Percentiles rank a stretch among this genome's conserved stretches.
Evolutionary conservation across 2,329 filamentous ascomycete genomes (phyloP).

Genomic region (Cryphonectria radicalis): DNA sequence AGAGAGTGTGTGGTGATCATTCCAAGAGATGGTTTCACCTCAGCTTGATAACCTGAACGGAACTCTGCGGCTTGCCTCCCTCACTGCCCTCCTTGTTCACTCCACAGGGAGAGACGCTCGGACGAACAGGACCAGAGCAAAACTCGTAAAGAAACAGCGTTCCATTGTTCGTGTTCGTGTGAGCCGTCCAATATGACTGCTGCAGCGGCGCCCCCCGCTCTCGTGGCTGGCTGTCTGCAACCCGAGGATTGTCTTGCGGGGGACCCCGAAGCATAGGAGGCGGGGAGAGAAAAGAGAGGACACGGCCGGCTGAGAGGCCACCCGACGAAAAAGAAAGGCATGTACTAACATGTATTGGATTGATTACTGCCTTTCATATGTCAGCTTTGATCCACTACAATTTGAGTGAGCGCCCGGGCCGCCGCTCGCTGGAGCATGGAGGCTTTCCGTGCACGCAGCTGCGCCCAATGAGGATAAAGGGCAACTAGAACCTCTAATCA

Average conservation of each 20-base stretch:
- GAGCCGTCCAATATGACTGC: background rate
- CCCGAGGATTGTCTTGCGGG: background rate
- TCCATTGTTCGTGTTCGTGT: background rate
- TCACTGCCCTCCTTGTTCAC: background rate
- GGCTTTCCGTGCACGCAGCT: conserved; percentile 15
- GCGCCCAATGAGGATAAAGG: conserved; percentile 7
- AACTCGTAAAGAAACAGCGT: background rate
- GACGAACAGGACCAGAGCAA: background rate
- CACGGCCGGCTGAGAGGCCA: background rate
- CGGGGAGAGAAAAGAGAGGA: background rate
- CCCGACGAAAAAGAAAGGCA: conserved; percentile 22
- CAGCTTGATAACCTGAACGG: background rate
- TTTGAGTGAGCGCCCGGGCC: conserved; percentile 9
- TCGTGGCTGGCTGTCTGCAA: conserved; percentile 1
- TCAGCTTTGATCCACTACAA: conserved; percentile 26
- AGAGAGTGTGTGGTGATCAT: background rate
- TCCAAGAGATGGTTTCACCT: background rate
- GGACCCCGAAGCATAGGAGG: background rate
- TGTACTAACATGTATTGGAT: conserved; percentile 28
- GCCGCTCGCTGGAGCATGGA: conserved; percentile 16
- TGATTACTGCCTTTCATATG: conserved; percentile 19
- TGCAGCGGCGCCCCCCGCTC: background rate
- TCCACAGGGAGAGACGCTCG: background rate
- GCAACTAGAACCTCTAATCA: conserved; percentile 5
- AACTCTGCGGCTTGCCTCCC: background rate